Base-by-base conservation (phyloP, 805 yeast species). In the Spathaspora gorwiae region DNA sequence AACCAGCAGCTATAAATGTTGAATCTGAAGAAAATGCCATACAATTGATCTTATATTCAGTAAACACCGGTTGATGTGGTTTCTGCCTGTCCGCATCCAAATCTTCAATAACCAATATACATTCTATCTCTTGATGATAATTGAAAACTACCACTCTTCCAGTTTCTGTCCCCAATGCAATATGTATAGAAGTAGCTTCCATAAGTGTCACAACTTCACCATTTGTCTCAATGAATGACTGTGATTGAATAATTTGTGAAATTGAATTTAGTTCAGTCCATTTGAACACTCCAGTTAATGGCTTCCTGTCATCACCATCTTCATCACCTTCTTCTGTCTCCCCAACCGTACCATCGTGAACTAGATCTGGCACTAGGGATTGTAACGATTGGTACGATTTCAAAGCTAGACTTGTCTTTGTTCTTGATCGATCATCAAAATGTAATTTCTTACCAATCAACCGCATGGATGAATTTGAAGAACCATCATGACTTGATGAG, bases 81-180 rank as follows among this genome's bases (percentile, higher is more conserved):
- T 53, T 0, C 84, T 81, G 32, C 70, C 59, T 11, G 62, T 62
- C 1, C 59, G 43, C 1, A 19, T 19, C 5, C 24, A 19, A 3
- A 3, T 68, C 63, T 14, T 50, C 51, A 4, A 59, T 53, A 0
- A 67, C 68, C 12, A 84, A 57, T 1, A 73, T 70, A 37, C 65
- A 64, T 11, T 74, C 66, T 4, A 86, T 57, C 29, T 66, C 69
- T 59, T 90, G 96, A 37, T 75, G 75, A 49, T 81, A 83, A 54
- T 83, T 84, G 60, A 87, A 90, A 5, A 85, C 69, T 5, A 87
- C 61, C 0, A 88, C 67, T 33, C 61, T 66, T 1, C 96, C 96
- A 42, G 75, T 76, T 0, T 75, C 55, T 0, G 97, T 90, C 2
- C 95, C 97, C 7, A 90, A 54, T 0, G 80, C 80, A 7, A 84